Percentiles rank a stretch among this genome's conserved stretches.
phyloP scores from a whole-genome alignment of 2,329 filamentous ascomycete species.

The Beauveria caledonica region DNA sequence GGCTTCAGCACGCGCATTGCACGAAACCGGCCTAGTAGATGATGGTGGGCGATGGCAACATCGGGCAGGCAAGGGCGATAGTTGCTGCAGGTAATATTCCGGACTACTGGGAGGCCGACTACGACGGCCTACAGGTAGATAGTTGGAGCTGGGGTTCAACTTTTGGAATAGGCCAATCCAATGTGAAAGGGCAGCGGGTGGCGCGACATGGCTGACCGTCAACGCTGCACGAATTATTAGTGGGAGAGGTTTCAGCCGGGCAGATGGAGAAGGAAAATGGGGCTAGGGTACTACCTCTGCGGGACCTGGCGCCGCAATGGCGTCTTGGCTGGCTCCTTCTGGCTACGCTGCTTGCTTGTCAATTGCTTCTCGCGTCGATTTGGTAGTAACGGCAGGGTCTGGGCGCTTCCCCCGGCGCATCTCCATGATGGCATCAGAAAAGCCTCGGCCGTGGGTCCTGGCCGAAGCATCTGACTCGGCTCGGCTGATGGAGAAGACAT shows the following conservation, averaged over 20 bases:
- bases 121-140: no score
- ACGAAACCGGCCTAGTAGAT: not conserved
- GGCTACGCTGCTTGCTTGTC: not conserved
- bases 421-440: not conserved
- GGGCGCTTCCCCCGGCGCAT: not conserved
- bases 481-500: not conserved
- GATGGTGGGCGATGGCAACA: not conserved
- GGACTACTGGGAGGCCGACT: not conserved
- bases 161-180: not conserved
- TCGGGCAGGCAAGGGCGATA: not conserved
- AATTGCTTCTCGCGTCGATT: not conserved
- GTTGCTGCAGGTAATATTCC: not conserved
- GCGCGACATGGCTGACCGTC: not conserved
- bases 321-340: not conserved
- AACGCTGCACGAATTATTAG: not conserved
- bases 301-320: not conserved
- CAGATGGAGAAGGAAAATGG: not conserved
- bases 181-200: not conserved
- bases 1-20: not conserved
- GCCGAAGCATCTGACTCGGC: constrained; percentile 5
- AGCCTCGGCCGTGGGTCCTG: not conserved
- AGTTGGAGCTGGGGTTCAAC: not conserved
- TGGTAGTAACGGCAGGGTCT: not conserved
- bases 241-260: not conserved
- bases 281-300: not conserved